phyloP scores from a whole-genome alignment of 768 basidiomycete genomes.

The Podaxis mareebaensis region DNA sequence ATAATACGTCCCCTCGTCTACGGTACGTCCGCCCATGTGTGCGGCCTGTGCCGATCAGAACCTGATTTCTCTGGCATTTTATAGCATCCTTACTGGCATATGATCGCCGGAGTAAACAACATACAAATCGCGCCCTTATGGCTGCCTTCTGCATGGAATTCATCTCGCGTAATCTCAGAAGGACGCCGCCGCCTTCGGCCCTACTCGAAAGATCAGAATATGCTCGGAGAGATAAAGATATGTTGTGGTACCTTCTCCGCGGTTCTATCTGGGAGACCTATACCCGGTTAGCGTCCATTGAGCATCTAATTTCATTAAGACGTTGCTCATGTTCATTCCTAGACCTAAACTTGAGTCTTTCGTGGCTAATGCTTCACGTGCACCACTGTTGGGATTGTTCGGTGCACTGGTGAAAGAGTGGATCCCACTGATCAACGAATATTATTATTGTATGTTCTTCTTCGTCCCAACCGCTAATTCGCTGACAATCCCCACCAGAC shows the following conservation, averaged over 20 bases:
- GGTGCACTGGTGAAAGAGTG: slow-evolving; percentile 77
- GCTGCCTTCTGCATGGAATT: slow-evolving; percentile 69
- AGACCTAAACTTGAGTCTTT: slow-evolving; percentile 77
- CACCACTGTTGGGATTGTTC: slow-evolving; percentile 68
- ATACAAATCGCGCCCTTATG: slow-evolving; percentile 63
- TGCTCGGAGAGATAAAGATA: slow-evolving; percentile 76
- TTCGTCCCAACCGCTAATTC: background rate
- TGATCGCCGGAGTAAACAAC: slow-evolving; percentile 34
- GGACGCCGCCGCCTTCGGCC: slow-evolving; percentile 61
- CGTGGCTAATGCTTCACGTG: slow-evolving; percentile 51
- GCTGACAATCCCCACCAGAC: slow-evolving; percentile 26
- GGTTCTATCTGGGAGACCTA: slow-evolving; percentile 84
- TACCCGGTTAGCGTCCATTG: slow-evolving; percentile 53
- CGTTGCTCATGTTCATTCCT: slow-evolving; percentile 14
- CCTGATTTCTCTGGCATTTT: slow-evolving; percentile 7
- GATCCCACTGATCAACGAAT: slow-evolving; percentile 87
- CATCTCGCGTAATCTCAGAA: slow-evolving; percentile 72
- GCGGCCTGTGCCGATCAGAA: slow-evolving; percentile 15
- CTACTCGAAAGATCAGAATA: slow-evolving; percentile 76
- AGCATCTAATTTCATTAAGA: slow-evolving; percentile 10
- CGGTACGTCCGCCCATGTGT: slow-evolving; percentile 43
- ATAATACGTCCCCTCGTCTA: slow-evolving; percentile 76
- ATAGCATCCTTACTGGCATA: slow-evolving; percentile 44
- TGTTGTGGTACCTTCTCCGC: slow-evolving; percentile 83
- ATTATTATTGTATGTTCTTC: slow-evolving; percentile 80